Evolutionary conservation across 1,284 basidiomycete genomes (phyloP).

Genomic region (Chalciporus sp.): DNA sequence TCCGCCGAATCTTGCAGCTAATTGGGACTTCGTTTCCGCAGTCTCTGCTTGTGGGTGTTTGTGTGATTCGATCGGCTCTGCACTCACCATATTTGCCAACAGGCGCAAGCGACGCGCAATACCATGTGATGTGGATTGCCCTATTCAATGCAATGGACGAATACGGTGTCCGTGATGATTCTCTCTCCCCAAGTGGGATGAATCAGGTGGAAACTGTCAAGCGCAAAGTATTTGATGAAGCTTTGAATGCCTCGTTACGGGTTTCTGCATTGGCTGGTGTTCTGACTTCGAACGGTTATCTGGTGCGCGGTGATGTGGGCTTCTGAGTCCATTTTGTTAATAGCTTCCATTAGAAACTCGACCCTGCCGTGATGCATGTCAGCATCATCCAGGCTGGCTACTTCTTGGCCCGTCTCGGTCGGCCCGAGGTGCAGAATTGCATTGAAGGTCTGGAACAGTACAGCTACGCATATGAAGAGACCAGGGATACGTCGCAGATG

Average conservation of each 20-base stretch:
- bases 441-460: conserved; percentile 87
- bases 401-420: conserved; percentile 79
- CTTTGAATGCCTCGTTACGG: conserved; percentile 80
- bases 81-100: conserved; percentile 39
- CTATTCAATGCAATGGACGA: conserved; percentile 81
- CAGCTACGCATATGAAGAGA: conserved; percentile 82
- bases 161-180: conserved; percentile 74
- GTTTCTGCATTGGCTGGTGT: conserved; percentile 85
- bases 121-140: conserved; percentile 88
- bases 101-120: conserved; percentile 86
- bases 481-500: conserved; percentile 74
- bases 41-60: conserved; percentile 64
- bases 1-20: conserved; percentile 77
- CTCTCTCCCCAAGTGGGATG: conserved; percentile 34
- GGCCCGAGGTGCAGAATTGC: conserved; percentile 80
- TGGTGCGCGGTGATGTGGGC: conserved; percentile 48
- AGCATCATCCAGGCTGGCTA: conserved; percentile 82
- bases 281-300: conserved; percentile 80
- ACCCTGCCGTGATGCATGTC: conserved; percentile 84
- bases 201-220: conserved; percentile 65
- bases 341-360: conserved; percentile 54
- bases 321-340: conserved; percentile 12
- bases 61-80: conserved; percentile 7
- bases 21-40: conserved; percentile 90
- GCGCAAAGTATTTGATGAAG: conserved; percentile 76